Evolutionary conservation across 2,329 filamentous ascomycete species (phyloP).

Genomic region (Cadophora gregata): DNA sequence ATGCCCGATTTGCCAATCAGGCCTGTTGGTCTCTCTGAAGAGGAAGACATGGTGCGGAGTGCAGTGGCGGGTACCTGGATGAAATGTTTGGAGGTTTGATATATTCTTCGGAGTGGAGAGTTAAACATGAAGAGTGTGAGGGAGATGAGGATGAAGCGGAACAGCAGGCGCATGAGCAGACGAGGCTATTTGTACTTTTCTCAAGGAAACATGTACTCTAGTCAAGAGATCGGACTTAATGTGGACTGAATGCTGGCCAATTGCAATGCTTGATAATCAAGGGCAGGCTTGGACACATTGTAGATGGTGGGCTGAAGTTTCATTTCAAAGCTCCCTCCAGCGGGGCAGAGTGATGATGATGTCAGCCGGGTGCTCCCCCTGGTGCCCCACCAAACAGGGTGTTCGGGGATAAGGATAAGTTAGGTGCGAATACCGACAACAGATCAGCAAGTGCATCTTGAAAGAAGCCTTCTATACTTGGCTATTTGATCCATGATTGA

Average conservation of each 20-base stretch:
- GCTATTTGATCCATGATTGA: too few relatives aligned
- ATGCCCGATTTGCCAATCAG: constrained; percentile 67
- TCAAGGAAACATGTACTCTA: neutral
- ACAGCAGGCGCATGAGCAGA: constrained; percentile 19
- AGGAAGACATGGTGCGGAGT: constrained; percentile 36
- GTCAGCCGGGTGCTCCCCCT: neutral
- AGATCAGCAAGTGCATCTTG: too few relatives aligned
- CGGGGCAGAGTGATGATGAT: neutral
- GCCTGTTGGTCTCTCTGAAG: constrained; percentile 52
- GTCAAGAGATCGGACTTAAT: constrained; percentile 3
- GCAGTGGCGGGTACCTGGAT: constrained; percentile 16
- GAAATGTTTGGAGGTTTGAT: constrained; percentile 37
- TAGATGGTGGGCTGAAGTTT: neutral
- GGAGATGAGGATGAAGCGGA: constrained; percentile 17
- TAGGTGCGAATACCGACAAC: neutral
- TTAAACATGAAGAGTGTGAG: constrained; percentile 37
- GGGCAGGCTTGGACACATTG: neutral
- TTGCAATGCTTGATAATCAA: constrained; percentile 10
- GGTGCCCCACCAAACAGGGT: neutral
- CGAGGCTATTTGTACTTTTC: neutral
- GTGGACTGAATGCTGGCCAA: neutral
- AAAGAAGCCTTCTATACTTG: too few relatives aligned
- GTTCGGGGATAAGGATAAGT: neutral
- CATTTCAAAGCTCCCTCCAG: neutral
- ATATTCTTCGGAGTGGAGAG: constrained; percentile 34